phyloP scores from a whole-genome alignment of 441 rosid species.

The Gossypium davidsonii region DNA sequence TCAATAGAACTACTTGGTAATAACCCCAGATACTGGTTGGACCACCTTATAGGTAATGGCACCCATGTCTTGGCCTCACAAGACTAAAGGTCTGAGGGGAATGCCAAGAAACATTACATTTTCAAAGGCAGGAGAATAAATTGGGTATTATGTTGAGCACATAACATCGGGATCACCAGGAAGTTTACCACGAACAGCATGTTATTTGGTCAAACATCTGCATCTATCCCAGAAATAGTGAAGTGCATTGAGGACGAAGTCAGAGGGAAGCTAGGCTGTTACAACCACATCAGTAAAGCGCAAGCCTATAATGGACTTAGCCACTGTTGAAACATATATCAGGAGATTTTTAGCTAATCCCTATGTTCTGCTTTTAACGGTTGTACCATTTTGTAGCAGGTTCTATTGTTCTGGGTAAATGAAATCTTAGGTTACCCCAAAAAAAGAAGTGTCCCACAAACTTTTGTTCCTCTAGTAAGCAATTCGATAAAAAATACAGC shows the following conservation, averaged over 20 bases:
- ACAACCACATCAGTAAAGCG: not conserved
- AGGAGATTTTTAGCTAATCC: not conserved
- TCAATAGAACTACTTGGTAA: not conserved
- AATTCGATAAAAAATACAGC: not conserved
- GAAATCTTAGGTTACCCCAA: not conserved
- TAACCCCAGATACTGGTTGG: not conserved
- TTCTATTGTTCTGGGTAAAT: not conserved
- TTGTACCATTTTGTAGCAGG: not conserved
- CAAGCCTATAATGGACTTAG: not conserved
- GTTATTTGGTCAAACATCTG: not conserved
- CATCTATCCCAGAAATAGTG: not conserved
- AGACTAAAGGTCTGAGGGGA: not conserved
- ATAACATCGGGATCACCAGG: not conserved
- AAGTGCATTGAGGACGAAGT: not conserved
- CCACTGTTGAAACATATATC: not conserved
- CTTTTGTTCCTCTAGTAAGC: not conserved
- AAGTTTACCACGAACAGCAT: not conserved
- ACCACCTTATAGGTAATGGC: not conserved
- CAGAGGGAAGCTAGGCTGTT: not conserved
- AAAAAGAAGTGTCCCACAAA: not conserved
- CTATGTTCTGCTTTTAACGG: too few relatives aligned
- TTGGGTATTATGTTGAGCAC: not conserved
- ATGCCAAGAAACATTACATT: not conserved
- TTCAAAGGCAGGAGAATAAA: not conserved
- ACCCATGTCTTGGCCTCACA: not conserved